Evolutionary conservation across 2,329 filamentous ascomycete species (phyloP), one percentile per base, ranked within the genome.

Genomic region (Lachnellula willkommii): DNA sequence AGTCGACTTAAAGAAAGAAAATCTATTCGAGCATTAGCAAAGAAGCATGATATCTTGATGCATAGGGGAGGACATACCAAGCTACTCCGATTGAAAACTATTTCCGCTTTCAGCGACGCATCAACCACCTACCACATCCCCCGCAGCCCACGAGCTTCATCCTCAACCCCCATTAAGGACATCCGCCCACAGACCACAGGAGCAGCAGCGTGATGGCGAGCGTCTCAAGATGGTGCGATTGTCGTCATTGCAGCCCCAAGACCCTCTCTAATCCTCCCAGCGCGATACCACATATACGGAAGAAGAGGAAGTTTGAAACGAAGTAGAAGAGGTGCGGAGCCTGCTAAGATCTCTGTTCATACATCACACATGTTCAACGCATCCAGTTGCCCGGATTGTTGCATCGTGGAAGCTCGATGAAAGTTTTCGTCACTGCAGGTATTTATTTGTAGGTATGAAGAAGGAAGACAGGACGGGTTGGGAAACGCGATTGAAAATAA

Each of bases 301-400:
- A 54, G 35, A 22, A 45, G 24, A 54, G 42, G 32, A 17, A 50
- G 35, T 39, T 11, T 11, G n/a, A 55, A 49, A 50, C 37, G 46
- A 58, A 54, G 22, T 20, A 24, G 52, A 45, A 45, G 40, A 24
- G 43, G 54, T 45, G 28, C 26, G 39, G 47, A 32, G n/a, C 56
- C 66, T 65, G 67, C 69, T 71, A 63, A 70, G 69, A 71, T 71
- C 59, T 71, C 69, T 71, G 69, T 71, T 71, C 69, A 68, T 61
- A 59, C 60, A 58, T 59, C 64, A 70, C 65, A 60, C 69, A 70
- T 66, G 35, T 64, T 58, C 54, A 57, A 65, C 67, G 47, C 57
- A 50, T 66, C 47, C 57, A 35, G 50, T 55, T 43, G 36, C 36
- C 46, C 50, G 55, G 58, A 66, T 55, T 47, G 65, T 46, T 69